Conservation (phyloP, 176 grass and related monocot species). For the Thinopyrum elongatum region DNA sequence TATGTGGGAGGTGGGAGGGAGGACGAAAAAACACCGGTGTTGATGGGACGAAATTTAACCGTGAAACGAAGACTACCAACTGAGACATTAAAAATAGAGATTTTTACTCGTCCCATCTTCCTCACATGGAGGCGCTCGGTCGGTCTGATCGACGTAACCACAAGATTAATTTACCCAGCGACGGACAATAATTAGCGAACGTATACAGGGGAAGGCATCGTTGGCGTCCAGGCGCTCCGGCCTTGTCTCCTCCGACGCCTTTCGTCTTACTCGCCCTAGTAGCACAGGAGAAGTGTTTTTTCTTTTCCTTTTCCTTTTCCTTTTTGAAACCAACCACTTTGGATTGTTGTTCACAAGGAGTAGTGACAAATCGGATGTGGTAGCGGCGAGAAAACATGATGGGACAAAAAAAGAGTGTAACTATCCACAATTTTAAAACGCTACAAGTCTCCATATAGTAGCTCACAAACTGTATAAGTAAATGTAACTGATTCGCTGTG, state of each 20-base stretch:
- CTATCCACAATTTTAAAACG: background rate
- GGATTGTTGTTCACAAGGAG: too few species aligned
- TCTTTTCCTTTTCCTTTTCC: background rate
- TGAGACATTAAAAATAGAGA: too few species aligned
- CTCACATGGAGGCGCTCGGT: background rate
- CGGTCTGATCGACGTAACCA: background rate
- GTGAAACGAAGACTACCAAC: too few species aligned
- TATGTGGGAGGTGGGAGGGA: too few species aligned
- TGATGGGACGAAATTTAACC: too few species aligned
- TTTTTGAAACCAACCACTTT: too few species aligned
- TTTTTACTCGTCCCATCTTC: background rate
- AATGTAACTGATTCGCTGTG: background rate
- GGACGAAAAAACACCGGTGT: too few species aligned
- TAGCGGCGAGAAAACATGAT: background rate
- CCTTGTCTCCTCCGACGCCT: background rate
- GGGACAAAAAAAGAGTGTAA: background rate
- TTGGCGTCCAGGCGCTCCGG: slow-evolving; percentile 20
- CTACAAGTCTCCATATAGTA: too few species aligned
- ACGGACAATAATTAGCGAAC: background rate
- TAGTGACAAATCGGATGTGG: too few species aligned
- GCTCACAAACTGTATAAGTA: background rate
- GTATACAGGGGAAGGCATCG: background rate
- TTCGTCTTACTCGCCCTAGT: background rate
- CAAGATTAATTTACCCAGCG: background rate
- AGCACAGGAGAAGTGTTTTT: background rate